Percentiles rank a stretch among this genome's conserved stretches.
Conservation (phyloP, 202 grass and related monocot species). For the Carex arenaria region DNA sequence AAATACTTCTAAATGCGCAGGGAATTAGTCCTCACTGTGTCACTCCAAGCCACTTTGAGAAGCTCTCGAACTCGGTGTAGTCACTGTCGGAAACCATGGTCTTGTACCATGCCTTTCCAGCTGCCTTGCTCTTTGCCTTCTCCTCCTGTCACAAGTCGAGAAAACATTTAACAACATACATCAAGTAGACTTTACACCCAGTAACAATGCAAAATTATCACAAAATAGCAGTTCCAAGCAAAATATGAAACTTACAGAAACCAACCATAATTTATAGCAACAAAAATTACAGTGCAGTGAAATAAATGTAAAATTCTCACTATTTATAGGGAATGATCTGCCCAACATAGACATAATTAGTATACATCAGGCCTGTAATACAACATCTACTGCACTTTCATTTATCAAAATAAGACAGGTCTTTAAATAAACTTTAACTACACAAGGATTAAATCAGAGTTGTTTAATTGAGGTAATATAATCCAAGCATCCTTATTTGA, state of each 20-base stretch:
- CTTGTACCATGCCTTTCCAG: conserved; percentile 70
- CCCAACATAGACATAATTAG: too few relatives aligned
- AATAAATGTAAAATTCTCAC: neutral
- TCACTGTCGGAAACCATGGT: conserved; percentile 73
- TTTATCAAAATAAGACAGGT: neutral
- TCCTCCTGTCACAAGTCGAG: conserved; percentile 37
- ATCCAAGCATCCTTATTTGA: neutral
- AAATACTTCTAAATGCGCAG: neutral
- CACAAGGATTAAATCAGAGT: neutral
- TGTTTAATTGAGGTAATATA: neutral
- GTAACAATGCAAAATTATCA: neutral
- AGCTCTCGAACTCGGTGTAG: conserved; percentile 63
- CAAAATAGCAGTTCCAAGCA: neutral
- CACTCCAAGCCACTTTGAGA: conserved; percentile 72
- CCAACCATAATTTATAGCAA: neutral
- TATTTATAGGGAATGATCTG: too few relatives aligned
- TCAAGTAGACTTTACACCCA: neutral
- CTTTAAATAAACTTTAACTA: neutral
- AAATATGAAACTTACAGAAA: neutral
- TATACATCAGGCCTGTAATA: neutral
- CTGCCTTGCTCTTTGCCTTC: conserved; percentile 44
- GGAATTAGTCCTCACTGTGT: conserved; percentile 38
- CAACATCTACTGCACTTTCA: neutral
- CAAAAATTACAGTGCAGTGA: neutral
- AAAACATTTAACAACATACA: neutral